Conservation (phyloP, 169 alveolate genomes). For the Neospora caninum region DNA sequence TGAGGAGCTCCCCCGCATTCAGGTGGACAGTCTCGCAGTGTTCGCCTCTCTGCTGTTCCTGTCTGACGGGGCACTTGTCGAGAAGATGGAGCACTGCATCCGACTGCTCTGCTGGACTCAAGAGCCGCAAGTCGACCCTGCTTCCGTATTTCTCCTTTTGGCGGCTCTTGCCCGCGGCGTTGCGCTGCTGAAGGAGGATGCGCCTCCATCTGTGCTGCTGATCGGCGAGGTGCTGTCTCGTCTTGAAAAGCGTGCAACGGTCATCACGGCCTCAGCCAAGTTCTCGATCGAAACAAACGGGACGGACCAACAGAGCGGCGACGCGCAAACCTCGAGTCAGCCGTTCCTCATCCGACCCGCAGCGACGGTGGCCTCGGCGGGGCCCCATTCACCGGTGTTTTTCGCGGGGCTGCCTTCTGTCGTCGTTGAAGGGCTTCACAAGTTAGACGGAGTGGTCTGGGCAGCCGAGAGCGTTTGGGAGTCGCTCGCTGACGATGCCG, state of each 20-base stretch:
- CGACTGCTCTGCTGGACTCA: conserved; percentile 22
- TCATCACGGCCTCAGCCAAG: neutral
- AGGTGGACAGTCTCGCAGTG: neutral
- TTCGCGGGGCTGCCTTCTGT: neutral
- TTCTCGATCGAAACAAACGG: neutral
- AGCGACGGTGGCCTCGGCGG: neutral
- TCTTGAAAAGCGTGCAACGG: neutral
- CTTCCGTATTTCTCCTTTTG: neutral
- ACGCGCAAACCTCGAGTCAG: neutral
- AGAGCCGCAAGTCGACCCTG: conserved; percentile 13
- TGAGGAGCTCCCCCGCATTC: neutral
- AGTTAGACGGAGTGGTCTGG: neutral
- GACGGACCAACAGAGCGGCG: neutral
- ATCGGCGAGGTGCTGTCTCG: neutral
- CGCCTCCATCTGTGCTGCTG: neutral
- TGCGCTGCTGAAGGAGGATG: neutral
- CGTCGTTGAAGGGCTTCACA: neutral
- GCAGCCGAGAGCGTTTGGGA: neutral
- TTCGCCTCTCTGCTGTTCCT: neutral
- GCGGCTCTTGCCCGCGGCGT: conserved; percentile 17
- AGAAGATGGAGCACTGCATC: conserved; percentile 17
- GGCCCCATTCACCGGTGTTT: neutral
- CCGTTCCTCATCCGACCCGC: neutral
- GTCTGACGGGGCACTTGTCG: neutral
- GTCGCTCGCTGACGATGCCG: conserved; percentile 18